A percentile compares a stretch with the other conserved stretches of the same genome.
phyloP scores from a whole-genome alignment of 257 asterid species.

The Haberlea rhodopensis region DNA sequence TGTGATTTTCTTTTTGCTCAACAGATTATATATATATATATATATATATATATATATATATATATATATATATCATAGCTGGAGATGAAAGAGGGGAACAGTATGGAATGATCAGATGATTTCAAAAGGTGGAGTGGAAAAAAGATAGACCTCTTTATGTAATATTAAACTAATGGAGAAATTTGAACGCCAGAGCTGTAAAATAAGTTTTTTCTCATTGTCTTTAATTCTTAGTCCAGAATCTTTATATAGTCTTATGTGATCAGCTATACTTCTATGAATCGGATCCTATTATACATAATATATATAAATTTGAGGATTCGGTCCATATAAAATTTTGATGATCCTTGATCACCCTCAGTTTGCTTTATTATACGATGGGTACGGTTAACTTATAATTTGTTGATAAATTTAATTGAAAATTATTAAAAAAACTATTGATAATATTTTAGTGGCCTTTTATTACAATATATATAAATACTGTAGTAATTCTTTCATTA shows the following conservation, averaged over 20 bases:
- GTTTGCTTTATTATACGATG: neutral
- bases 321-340: too few relatives aligned
- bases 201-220: conserved; percentile 27
- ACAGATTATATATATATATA: conserved; percentile 17
- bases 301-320: too few relatives aligned
- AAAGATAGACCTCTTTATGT: conserved; percentile 25
- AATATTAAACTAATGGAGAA: conserved; percentile 25
- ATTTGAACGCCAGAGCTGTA: conserved; percentile 34
- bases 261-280: too few relatives aligned
- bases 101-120: conserved; percentile 30
- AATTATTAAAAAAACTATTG: too few relatives aligned
- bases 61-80: conserved; percentile 41
- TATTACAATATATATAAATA: too few relatives aligned
- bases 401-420: too few relatives aligned
- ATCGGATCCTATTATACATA: too few relatives aligned
- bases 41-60: too few relatives aligned
- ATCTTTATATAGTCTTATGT: conserved; percentile 16
- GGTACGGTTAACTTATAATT: neutral
- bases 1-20: conserved; percentile 13
- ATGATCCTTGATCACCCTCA: neutral
- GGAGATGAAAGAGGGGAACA: conserved; percentile 36
- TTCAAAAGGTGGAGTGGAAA: conserved; percentile 38
- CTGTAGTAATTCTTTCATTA: too few relatives aligned
- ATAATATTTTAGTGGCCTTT: too few relatives aligned
- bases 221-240: conserved; percentile 23